Conservation (phyloP, 2,329 filamentous ascomycete genomes). For the Exophiala bonariae region DNA sequence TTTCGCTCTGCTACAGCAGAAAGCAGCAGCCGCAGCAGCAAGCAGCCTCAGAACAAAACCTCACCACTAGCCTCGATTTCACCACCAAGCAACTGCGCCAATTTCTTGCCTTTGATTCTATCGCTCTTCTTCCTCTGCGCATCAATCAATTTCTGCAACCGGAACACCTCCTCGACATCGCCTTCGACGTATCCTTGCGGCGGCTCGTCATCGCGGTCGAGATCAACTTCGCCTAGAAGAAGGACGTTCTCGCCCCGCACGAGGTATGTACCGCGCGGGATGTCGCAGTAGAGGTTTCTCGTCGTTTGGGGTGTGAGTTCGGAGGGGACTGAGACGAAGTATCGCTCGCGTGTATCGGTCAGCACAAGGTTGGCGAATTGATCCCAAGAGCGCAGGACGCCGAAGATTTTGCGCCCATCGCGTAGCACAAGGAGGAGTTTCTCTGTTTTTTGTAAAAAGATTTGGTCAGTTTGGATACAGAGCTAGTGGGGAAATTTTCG, state of each 20-base stretch:
- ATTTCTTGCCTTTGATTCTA: slow-evolving; percentile 69
- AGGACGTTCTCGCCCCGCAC: slow-evolving; percentile 97
- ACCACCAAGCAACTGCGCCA: slow-evolving; percentile 73
- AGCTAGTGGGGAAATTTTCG: background rate
- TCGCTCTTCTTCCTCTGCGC: slow-evolving; percentile 69
- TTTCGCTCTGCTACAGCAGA: too few species aligned
- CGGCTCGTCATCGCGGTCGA: slow-evolving; percentile 90
- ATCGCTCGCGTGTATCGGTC: slow-evolving; percentile 85
- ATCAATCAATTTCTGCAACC: slow-evolving; percentile 71
- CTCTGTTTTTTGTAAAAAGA: slow-evolving; percentile 64
- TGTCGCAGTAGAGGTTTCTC: slow-evolving; percentile 74
- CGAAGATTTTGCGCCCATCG: slow-evolving; percentile 91
- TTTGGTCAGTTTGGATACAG: background rate
- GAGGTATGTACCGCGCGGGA: slow-evolving; percentile 82
- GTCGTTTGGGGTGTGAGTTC: slow-evolving; percentile 30
- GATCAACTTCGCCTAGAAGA: slow-evolving; percentile 90
- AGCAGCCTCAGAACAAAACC: slow-evolving; percentile 66
- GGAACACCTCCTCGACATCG: slow-evolving; percentile 68
- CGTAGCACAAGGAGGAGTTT: slow-evolving; percentile 90
- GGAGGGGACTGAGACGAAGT: slow-evolving; percentile 57
- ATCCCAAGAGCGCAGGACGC: slow-evolving; percentile 92
- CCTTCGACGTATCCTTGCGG: slow-evolving; percentile 68
- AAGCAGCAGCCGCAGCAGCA: too few species aligned
- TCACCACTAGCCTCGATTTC: slow-evolving; percentile 83
- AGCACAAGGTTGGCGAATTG: slow-evolving; percentile 97